Conservation (phyloP, 1,139 yeast species). For the Candida smagusa region DNA sequence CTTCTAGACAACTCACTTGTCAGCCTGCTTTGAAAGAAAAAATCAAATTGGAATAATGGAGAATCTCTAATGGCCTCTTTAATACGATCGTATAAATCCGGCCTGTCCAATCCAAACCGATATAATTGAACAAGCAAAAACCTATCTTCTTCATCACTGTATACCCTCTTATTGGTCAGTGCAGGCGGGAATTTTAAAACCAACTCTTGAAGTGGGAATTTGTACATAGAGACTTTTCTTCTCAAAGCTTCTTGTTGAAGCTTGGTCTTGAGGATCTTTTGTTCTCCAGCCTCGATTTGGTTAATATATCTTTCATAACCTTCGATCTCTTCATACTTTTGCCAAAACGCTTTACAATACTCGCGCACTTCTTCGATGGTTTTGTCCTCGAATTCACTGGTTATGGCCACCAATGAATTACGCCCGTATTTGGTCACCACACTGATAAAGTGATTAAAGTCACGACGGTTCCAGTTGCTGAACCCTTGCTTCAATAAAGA, state of each 20-base stretch:
- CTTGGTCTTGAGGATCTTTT: conserved; percentile 53
- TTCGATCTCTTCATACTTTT: conserved; percentile 59
- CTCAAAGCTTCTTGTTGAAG: conserved; percentile 67
- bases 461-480: conserved; percentile 68
- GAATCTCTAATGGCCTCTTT: conserved; percentile 59
- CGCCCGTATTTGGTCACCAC: conserved; percentile 67
- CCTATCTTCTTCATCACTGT: conserved; percentile 73
- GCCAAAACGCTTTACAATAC: conserved; percentile 69
- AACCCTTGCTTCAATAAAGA: conserved; percentile 57
- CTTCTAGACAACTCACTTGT: conserved; percentile 65
- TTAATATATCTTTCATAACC: conserved; percentile 66
- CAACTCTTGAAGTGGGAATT: conserved; percentile 64
- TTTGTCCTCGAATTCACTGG: conserved; percentile 64
- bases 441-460: conserved; percentile 63
- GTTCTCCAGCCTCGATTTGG: conserved; percentile 77
- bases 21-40: conserved; percentile 67
- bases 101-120: conserved; percentile 63
- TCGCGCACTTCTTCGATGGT: conserved; percentile 64
- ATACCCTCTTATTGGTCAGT: conserved; percentile 52
- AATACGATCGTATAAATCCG: conserved; percentile 61
- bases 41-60: conserved; percentile 66
- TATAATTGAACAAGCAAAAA: conserved; percentile 63
- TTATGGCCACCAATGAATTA: conserved; percentile 56
- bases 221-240: conserved; percentile 57
- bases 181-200: conserved; percentile 61